Conservation (phyloP, 257 asterid species). For the Salvia hispanica region DNA sequence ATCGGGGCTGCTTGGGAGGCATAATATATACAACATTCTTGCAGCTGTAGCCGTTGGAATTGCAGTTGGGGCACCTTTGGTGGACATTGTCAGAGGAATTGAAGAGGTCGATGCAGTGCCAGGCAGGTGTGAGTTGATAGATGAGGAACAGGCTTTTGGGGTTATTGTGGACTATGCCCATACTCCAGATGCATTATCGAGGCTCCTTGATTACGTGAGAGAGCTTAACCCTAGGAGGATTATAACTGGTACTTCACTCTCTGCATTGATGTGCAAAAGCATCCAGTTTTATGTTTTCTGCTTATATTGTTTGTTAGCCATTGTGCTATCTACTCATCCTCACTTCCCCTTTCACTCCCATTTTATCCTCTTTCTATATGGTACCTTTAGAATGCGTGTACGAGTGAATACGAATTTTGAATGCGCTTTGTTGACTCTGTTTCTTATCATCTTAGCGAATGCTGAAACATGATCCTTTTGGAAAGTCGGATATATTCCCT, state of each 20-base stretch:
- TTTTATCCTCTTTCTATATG: not conserved
- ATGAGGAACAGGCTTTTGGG: conserved; percentile 96
- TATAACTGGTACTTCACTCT: conserved; percentile 62
- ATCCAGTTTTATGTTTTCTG: conserved; percentile 13
- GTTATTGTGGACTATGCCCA: conserved; percentile 86
- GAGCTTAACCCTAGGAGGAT: conserved; percentile 84
- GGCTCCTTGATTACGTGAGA: conserved; percentile 82
- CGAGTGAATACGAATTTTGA: not conserved
- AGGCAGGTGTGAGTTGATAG: conserved; percentile 94
- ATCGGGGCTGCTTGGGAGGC: conserved; percentile 90
- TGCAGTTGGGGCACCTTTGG: conserved; percentile 96
- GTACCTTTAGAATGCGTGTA: not conserved
- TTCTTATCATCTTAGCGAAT: not conserved
- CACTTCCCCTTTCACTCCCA: not conserved
- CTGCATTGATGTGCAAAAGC: not conserved
- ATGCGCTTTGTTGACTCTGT: not conserved
- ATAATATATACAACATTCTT: conserved; percentile 82
- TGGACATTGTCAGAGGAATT: conserved; percentile 93
- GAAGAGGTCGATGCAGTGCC: conserved; percentile 98
- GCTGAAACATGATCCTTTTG: not conserved
- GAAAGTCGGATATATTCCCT: not conserved
- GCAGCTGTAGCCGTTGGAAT: conserved; percentile 89
- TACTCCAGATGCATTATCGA: conserved; percentile 81
- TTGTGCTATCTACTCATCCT: not conserved
- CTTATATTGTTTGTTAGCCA: not conserved